These are phyloP conservation scores for Phalaenopsis aphrodite DNA, from an alignment of 106 monocot species.

Conservation along the genomic window DNA sequence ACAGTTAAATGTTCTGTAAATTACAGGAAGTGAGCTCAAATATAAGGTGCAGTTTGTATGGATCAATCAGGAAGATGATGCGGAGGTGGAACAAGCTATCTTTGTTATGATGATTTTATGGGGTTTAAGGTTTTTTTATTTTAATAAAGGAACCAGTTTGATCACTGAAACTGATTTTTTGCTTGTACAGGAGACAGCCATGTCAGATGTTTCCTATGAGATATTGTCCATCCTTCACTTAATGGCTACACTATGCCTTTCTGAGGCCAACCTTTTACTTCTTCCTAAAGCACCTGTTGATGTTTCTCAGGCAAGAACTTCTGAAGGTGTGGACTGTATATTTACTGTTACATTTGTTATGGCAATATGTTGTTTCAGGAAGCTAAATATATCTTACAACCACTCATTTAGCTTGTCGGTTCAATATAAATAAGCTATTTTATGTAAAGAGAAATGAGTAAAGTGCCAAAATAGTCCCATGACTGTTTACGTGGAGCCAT, in stretches of 20 bases:
- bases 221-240: conserved; percentile 73
- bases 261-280: conserved; percentile 59
- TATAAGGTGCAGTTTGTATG: conserved; percentile 61
- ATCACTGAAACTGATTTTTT: background rate
- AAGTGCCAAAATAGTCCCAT: background rate
- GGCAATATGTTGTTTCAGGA: background rate
- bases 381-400: background rate
- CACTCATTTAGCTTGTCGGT: background rate
- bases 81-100: conserved; percentile 31
- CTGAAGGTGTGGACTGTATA: conserved; percentile 46
- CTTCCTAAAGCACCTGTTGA: conserved; percentile 46
- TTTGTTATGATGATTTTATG: background rate
- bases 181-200: conserved; percentile 53
- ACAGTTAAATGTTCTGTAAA: conserved; percentile 17
- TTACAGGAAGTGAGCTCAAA: conserved; percentile 37
- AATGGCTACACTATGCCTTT: conserved; percentile 74
- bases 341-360: background rate
- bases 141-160: background rate
- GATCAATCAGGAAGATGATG: conserved; percentile 65
- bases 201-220: conserved; percentile 78
- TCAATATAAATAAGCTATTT: background rate
- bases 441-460: background rate
- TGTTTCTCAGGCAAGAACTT: conserved; percentile 38
- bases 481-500: no score
- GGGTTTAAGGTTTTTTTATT: background rate